Conservation (phyloP, 2,329 filamentous ascomycete genomes). For the Botrytis byssoidea region DNA sequence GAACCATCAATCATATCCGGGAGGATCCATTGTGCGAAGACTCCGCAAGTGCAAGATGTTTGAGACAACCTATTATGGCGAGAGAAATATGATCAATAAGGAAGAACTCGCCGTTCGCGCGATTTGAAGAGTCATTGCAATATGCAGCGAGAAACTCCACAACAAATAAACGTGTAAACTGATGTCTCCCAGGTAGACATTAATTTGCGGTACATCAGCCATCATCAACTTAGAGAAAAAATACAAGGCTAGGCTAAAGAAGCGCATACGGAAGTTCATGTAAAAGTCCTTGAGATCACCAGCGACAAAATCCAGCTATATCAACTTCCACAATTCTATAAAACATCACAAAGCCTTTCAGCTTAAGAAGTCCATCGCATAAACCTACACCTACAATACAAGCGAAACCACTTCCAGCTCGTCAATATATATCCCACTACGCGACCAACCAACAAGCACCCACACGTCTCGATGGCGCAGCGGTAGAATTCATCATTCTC, state of each 20-base stretch:
- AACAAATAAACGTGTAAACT: background rate
- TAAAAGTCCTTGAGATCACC: background rate
- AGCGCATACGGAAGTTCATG: background rate
- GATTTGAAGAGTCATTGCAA: background rate
- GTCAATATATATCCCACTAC: background rate
- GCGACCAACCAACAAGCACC: background rate
- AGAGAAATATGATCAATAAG: background rate
- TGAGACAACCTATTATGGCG: too few species aligned
- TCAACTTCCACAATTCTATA: background rate
- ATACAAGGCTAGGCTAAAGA: background rate
- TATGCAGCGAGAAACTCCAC: background rate
- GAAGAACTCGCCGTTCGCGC: background rate
- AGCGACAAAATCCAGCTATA: background rate
- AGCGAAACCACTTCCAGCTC: background rate
- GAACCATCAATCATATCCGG: background rate
- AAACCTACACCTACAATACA: background rate
- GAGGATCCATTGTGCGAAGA: background rate
- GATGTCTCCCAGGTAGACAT: background rate
- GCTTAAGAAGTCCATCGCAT: background rate
- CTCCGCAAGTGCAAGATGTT: background rate
- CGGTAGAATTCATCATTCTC: background rate
- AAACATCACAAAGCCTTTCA: background rate
- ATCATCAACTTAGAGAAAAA: too few species aligned
- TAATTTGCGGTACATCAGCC: background rate
- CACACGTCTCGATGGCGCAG: background rate